phyloP scores from a whole-genome alignment of 139 green algal genomes.

The Picochlorum sp. region DNA sequence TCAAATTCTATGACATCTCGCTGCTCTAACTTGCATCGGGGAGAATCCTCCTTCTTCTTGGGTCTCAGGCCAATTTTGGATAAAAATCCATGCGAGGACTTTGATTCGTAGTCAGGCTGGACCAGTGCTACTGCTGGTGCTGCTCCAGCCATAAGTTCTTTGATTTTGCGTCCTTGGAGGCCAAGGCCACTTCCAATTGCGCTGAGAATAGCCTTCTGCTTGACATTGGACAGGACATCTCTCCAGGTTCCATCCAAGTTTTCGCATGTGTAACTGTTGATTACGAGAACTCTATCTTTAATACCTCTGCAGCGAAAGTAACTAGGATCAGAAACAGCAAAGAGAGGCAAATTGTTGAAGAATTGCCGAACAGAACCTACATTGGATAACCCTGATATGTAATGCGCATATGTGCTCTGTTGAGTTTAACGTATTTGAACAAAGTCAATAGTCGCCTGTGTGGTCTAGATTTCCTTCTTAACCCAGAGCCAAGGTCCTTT shows the following conservation, averaged over 20 bases:
- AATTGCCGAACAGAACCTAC: no score
- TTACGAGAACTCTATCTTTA: slow-evolving; percentile 57
- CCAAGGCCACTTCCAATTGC: slow-evolving; percentile 52
- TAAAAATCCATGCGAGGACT: slow-evolving; percentile 3
- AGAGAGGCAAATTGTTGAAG: background rate
- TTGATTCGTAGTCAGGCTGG: background rate
- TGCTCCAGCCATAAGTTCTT: slow-evolving; percentile 17
- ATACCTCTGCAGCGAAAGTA: no score
- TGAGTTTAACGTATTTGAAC: slow-evolving; percentile 69
- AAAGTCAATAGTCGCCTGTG: slow-evolving; percentile 8
- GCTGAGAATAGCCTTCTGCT: slow-evolving; percentile 59
- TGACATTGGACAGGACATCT: slow-evolving; percentile 56
- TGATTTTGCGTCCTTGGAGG: slow-evolving; percentile 60
- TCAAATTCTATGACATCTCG: slow-evolving; percentile 17
- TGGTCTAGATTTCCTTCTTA: background rate
- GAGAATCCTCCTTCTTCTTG: background rate
- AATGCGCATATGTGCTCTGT: slow-evolving; percentile 50
- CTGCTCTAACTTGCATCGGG: background rate
- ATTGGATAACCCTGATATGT: slow-evolving; percentile 52
- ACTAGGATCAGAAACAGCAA: background rate
- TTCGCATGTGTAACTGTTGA: slow-evolving; percentile 56
- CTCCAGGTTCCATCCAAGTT: slow-evolving; percentile 57
- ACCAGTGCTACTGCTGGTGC: background rate
- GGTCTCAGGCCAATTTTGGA: background rate
- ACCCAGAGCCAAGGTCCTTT: background rate